phyloP scores from a whole-genome alignment of 2,329 filamentous ascomycete species.

The Microascus cirrosus region DNA sequence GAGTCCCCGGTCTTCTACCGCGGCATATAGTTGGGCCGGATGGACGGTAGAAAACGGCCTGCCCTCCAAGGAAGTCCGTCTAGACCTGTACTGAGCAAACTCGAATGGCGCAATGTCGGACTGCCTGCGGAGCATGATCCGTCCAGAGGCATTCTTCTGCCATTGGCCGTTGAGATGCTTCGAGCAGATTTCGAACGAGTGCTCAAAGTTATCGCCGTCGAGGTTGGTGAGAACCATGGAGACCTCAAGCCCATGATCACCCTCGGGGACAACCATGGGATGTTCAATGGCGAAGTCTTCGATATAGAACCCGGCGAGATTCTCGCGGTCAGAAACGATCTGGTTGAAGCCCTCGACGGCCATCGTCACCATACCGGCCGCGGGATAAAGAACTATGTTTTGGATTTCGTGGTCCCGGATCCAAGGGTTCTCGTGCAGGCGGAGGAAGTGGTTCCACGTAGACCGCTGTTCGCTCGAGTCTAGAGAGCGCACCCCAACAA shows the following conservation, averaged over 20 bases:
- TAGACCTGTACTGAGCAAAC: neutral
- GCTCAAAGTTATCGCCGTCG: constrained; percentile 20
- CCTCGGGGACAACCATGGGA: constrained; percentile 38
- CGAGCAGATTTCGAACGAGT: constrained; percentile 34
- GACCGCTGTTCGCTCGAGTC: constrained; percentile 33
- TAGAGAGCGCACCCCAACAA: constrained; percentile 33
- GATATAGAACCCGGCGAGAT: constrained; percentile 22
- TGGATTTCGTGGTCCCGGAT: constrained; percentile 39
- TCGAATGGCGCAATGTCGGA: constrained; percentile 8
- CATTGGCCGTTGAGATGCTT: constrained; percentile 25
- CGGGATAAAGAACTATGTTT: constrained; percentile 37
- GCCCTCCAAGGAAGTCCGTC: constrained; percentile 8
- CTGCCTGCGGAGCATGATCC: constrained; percentile 16
- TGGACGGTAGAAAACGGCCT: constrained; percentile 21
- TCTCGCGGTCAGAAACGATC: constrained; percentile 12
- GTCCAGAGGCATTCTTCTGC: constrained; percentile 30
- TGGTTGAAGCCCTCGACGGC: constrained; percentile 34
- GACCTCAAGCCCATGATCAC: constrained; percentile 35
- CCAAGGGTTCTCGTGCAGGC: constrained; percentile 38
- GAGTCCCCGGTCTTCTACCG: constrained; percentile 37
- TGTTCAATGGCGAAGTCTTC: constrained; percentile 33
- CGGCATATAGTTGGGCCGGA: constrained; percentile 37
- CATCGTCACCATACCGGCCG: constrained; percentile 37
- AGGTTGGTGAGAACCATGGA: constrained; percentile 17
- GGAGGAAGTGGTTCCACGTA: constrained; percentile 37